phyloP scores from a whole-genome alignment of 139 green algal species.

The Haematococcus lacustris region DNA sequence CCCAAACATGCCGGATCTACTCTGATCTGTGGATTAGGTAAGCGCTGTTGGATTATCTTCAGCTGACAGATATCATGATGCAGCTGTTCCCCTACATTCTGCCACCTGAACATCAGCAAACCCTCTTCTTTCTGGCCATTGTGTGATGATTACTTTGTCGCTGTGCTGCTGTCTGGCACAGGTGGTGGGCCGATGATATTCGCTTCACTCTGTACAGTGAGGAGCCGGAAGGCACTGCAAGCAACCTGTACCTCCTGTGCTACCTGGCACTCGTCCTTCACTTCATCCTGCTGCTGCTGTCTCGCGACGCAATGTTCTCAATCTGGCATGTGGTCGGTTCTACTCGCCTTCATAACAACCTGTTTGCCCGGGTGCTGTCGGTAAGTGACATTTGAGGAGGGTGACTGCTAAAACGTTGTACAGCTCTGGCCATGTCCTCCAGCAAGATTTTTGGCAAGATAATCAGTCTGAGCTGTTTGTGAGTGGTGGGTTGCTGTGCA shows the following conservation, averaged over 20 bases:
- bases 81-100: too few species aligned
- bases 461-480: too few species aligned
- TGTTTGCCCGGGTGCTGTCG: conserved; percentile 42
- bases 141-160: too few species aligned
- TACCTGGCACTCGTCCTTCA: conserved; percentile 43
- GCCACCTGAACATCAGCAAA: too few species aligned
- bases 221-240: neutral
- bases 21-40: conserved; percentile 14
- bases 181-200: conserved; percentile 28
- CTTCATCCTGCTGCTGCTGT: conserved; percentile 46
- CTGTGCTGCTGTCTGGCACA: too few species aligned
- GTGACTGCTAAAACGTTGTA: neutral
- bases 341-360: conserved; percentile 38
- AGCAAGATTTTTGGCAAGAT: too few species aligned
- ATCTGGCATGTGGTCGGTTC: conserved; percentile 30
- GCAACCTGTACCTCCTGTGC: conserved; percentile 35
- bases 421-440: too few species aligned
- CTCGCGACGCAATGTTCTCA: conserved; percentile 35
- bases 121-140: too few species aligned
- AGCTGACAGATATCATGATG: too few species aligned
- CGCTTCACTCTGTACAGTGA: conserved; percentile 17
- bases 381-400: neutral
- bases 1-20: conserved; percentile 29
- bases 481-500: too few species aligned
- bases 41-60: neutral